These are phyloP conservation scores for Beta lomatogona DNA, from an alignment of 179 eudicot genomes.

Conservation along the genomic window DNA sequence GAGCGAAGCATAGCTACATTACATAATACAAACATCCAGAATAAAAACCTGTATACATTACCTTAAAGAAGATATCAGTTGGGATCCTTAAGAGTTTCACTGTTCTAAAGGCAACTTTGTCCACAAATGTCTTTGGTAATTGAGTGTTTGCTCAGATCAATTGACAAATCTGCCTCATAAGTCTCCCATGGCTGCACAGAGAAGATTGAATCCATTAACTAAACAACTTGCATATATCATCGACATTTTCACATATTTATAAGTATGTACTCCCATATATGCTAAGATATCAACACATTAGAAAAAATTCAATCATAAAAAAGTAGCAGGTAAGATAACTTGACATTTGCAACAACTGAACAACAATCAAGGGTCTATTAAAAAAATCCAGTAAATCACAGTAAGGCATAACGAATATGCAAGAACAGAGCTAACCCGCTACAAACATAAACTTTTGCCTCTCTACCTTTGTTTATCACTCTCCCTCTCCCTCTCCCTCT, in stretches of 20 bases:
- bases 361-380: background rate
- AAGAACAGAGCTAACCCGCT: background rate
- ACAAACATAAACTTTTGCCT: background rate
- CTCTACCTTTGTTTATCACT: background rate
- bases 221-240: slow-evolving; percentile 3
- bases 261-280: too few relatives aligned
- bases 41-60: slow-evolving; percentile 7
- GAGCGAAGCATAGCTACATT: background rate
- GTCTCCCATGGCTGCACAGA: slow-evolving; percentile 45
- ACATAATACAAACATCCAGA: background rate
- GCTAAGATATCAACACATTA: background rate
- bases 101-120: slow-evolving; percentile 44
- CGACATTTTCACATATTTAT: background rate
- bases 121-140: slow-evolving; percentile 34
- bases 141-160: slow-evolving; percentile 47
- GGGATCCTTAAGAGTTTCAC: slow-evolving; percentile 40
- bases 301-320: background rate
- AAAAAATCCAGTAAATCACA: background rate
- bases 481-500: too few relatives aligned
- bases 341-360: background rate
- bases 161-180: slow-evolving; percentile 38
- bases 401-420: background rate
- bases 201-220: background rate
- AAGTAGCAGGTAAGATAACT: background rate
- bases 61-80: slow-evolving; percentile 46